phyloP scores from a whole-genome alignment of 164 flowering plant species.

The Cinnamomum micranthum region DNA sequence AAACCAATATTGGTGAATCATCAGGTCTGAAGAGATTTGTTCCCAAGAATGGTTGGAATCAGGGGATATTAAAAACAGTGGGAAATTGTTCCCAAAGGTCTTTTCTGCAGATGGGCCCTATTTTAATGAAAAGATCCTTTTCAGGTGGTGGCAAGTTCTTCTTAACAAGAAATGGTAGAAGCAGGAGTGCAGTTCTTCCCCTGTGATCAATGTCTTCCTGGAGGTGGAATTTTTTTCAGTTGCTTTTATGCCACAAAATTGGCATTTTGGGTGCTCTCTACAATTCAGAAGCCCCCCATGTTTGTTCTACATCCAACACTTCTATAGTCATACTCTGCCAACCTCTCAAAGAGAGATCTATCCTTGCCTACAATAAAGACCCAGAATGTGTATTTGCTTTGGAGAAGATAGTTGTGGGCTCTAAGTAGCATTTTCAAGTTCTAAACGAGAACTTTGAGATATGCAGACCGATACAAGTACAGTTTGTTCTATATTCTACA shows the following conservation, averaged over 20 bases:
- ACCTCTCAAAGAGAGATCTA: neutral
- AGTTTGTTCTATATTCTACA: neutral
- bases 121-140: constrained; percentile 48
- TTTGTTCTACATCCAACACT: neutral
- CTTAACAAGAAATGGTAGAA: constrained; percentile 25
- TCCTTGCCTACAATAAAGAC: neutral
- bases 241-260: neutral
- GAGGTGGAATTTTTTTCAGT: neutral
- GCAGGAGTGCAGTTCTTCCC: constrained; percentile 34
- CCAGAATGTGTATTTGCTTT: neutral
- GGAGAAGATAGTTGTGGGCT: neutral
- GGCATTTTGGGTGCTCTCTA: neutral
- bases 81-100: constrained; percentile 30
- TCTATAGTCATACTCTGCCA: neutral
- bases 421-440: neutral
- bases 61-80: constrained; percentile 26
- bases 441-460: neutral
- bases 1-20: constrained; percentile 5
- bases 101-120: constrained; percentile 25
- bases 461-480: neutral
- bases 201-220: constrained; percentile 16
- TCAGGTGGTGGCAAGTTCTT: constrained; percentile 39
- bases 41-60: constrained; percentile 16
- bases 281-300: neutral
- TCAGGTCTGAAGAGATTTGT: constrained; percentile 1